These are phyloP conservation scores for Phytopythium cucurbitacearum DNA, from an alignment of 352 stramenopile genomes.

Conservation along the genomic window DNA sequence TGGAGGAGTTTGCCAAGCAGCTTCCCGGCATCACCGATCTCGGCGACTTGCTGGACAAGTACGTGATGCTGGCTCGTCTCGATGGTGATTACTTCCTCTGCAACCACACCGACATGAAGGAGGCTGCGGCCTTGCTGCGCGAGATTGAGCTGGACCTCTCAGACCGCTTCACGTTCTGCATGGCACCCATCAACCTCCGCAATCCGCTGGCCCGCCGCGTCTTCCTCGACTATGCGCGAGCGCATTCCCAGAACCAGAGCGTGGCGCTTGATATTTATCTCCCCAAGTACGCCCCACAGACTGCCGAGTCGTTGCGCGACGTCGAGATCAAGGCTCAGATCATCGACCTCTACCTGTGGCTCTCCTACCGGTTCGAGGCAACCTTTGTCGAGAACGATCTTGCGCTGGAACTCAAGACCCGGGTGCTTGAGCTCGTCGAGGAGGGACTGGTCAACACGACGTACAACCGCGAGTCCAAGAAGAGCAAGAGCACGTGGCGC, in stretches of 20 bases:
- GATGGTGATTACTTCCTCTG: slow-evolving; percentile 93
- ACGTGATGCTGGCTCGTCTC: slow-evolving; percentile 81
- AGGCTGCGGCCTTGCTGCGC: slow-evolving; percentile 50
- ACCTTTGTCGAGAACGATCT: slow-evolving; percentile 77
- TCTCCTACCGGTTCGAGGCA: slow-evolving; percentile 88
- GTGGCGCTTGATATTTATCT: slow-evolving; percentile 84
- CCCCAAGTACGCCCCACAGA: slow-evolving; percentile 57
- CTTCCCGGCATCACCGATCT: slow-evolving; percentile 67
- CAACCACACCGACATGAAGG: slow-evolving; percentile 79
- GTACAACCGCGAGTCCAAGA: slow-evolving; percentile 53
- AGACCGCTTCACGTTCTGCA: slow-evolving; percentile 87
- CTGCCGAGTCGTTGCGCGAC: slow-evolving; percentile 79
- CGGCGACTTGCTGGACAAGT: slow-evolving; percentile 74
- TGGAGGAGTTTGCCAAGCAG: slow-evolving; percentile 84
- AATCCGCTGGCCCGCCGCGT: slow-evolving; percentile 72
- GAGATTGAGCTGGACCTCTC: slow-evolving; percentile 68
- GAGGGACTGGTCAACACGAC: slow-evolving; percentile 73
- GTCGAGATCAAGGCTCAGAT: slow-evolving; percentile 91
- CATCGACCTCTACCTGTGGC: slow-evolving; percentile 94
- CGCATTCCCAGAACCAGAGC: slow-evolving; percentile 59
- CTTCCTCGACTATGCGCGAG: slow-evolving; percentile 84
- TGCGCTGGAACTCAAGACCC: slow-evolving; percentile 57
- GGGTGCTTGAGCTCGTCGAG: slow-evolving; percentile 67
- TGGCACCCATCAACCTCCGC: slow-evolving; percentile 80
- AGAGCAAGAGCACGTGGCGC: slow-evolving; percentile 11